These are phyloP conservation scores for Saccharomycopsis lassenensis DNA, from an alignment of 805 yeast species.

Conservation along the genomic window DNA sequence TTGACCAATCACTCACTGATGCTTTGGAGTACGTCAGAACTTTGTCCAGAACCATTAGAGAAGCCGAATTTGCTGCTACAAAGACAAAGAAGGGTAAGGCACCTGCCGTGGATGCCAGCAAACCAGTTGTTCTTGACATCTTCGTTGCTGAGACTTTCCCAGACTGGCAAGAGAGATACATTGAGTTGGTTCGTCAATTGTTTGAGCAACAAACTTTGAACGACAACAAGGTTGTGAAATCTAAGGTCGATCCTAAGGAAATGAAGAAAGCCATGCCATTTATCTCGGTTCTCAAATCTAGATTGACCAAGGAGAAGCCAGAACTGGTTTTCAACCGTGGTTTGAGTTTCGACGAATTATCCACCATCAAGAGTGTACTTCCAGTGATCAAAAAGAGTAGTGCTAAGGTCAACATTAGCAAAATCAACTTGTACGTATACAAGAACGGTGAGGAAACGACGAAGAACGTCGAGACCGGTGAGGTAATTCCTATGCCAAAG, in stretches of 20 bases:
- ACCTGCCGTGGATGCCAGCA: conserved; percentile 59
- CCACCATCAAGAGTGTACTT: conserved; percentile 45
- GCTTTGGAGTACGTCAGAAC: conserved; percentile 72
- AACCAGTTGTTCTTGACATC: conserved; percentile 64
- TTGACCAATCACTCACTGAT: conserved; percentile 49
- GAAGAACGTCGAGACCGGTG: conserved; percentile 55
- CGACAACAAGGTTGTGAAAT: conserved; percentile 54
- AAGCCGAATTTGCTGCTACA: conserved; percentile 76
- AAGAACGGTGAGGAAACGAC: conserved; percentile 56
- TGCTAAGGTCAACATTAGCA: conserved; percentile 42
- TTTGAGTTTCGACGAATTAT: conserved; percentile 70
- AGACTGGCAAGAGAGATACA: conserved; percentile 79
- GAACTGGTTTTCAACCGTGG: conserved; percentile 82
- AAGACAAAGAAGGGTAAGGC: conserved; percentile 80
- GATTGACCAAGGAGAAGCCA: conserved; percentile 60
- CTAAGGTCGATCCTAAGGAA: conserved; percentile 64
- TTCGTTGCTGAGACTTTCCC: conserved; percentile 79
- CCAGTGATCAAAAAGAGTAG: conserved; percentile 54
- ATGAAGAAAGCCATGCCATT: conserved; percentile 99
- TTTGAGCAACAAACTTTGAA: conserved; percentile 53
- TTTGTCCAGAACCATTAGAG: conserved; percentile 78
- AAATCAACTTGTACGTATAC: conserved; percentile 51
- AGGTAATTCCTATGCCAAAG: conserved; percentile 49
- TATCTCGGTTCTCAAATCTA: conserved; percentile 73
- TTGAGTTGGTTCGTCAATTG: conserved; percentile 68